Conservation (phyloP, 2,329 filamentous ascomycete genomes). For the Arachnomyces sp. region DNA sequence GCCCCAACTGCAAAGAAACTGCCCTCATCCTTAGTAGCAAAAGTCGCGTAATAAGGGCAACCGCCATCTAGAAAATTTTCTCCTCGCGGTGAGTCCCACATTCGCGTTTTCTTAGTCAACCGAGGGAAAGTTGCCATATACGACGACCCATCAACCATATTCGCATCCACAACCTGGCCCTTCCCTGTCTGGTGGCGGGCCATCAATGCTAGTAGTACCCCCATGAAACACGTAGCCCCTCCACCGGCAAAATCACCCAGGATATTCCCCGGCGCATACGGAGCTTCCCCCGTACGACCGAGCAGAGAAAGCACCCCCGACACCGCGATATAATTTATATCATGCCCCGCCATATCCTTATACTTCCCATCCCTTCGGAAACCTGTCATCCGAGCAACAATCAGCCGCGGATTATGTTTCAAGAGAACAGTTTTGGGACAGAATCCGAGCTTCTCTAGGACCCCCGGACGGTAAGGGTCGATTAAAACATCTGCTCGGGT, state of each 20-base stretch:
- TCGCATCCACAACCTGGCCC: conserved; percentile 88
- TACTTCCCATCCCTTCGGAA: conserved; percentile 85
- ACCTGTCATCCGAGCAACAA: conserved; percentile 81
- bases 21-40: conserved; percentile 67
- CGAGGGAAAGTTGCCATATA: conserved; percentile 75
- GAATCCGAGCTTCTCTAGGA: conserved; percentile 77
- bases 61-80: conserved; percentile 76
- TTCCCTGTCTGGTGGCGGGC: conserved; percentile 55
- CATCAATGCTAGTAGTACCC: conserved; percentile 72
- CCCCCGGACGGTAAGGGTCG: conserved; percentile 86
- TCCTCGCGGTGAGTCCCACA: conserved; percentile 60
- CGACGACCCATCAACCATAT: conserved; percentile 87
- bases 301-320: conserved; percentile 72
- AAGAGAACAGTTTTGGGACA: conserved; percentile 60
- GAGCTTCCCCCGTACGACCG: conserved; percentile 60
- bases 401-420: conserved; percentile 62
- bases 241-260: conserved; percentile 89
- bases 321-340: conserved; percentile 93
- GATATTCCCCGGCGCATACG: conserved; percentile 74
- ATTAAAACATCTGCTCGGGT: conserved; percentile 68
- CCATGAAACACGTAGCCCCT: conserved; percentile 72
- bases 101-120: conserved; percentile 54
- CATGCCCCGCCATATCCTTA: conserved; percentile 80
- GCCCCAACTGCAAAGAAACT: conserved; percentile 83
- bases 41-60: conserved; percentile 82